These are phyloP conservation scores for Aureobasidium uvarum DNA, from an alignment of 2,329 filamentous ascomycete species.

Conservation along the genomic window DNA sequence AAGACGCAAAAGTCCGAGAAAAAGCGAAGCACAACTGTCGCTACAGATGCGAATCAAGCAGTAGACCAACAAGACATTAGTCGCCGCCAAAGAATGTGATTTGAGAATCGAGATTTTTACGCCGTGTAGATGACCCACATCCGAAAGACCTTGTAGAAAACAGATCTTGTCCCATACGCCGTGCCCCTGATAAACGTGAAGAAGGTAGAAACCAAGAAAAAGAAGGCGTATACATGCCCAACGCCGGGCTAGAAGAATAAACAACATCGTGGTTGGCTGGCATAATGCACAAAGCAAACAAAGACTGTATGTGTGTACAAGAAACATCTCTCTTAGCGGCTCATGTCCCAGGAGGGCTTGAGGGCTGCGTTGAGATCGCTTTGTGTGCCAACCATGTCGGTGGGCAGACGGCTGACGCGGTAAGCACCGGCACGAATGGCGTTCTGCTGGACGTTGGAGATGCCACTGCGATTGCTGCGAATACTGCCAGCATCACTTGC, in stretches of 20 bases:
- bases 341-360: constrained; percentile 56
- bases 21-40: not conserved
- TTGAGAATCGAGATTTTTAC: not conserved
- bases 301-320: constrained; percentile 9
- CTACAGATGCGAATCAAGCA: not conserved
- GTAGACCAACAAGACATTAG: constrained; percentile 8
- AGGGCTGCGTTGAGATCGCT: constrained; percentile 63
- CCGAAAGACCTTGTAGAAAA: not conserved
- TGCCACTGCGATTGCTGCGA: constrained; percentile 71
- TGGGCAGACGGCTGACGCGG: constrained; percentile 79
- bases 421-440: constrained; percentile 81
- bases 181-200: constrained; percentile 8
- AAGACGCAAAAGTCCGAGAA: not conserved
- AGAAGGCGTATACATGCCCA: constrained; percentile 4
- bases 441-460: constrained; percentile 66
- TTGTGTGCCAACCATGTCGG: constrained; percentile 74
- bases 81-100: not conserved
- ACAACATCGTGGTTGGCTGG: constrained; percentile 12
- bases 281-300: constrained; percentile 2
- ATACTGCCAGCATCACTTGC: constrained; percentile 51
- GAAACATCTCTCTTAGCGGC: not conserved
- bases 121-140: constrained; percentile 4
- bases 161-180: constrained; percentile 6
- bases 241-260: constrained; percentile 14
- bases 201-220: not conserved